phyloP scores from a whole-genome alignment of 2,329 filamentous ascomycete genomes.

The Trichoderma sp. region DNA sequence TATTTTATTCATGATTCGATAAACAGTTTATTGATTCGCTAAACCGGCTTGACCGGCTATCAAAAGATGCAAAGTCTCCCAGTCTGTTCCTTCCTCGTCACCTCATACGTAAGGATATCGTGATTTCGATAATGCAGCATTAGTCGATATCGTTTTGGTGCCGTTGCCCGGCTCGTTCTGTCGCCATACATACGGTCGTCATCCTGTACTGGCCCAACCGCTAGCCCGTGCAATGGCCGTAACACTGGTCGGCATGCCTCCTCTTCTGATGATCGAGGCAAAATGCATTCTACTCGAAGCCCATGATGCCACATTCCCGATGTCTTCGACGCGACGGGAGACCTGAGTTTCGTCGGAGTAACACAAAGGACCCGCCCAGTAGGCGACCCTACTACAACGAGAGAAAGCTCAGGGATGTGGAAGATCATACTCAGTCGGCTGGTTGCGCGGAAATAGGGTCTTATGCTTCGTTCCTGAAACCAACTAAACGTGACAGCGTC shows the following conservation, averaged over 20 bases:
- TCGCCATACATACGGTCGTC: slow-evolving; percentile 26
- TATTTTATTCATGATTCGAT: not conserved
- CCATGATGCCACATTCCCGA: slow-evolving; percentile 36
- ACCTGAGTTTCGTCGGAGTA: slow-evolving; percentile 45
- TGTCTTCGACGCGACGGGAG: slow-evolving; percentile 23
- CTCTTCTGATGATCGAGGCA: slow-evolving; percentile 50
- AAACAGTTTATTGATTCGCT: not conserved
- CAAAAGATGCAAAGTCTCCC: slow-evolving; percentile 38
- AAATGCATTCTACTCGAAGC: slow-evolving; percentile 53
- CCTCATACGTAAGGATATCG: slow-evolving; percentile 66
- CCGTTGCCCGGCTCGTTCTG: slow-evolving; percentile 23
- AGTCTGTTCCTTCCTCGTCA: slow-evolving; percentile 45
- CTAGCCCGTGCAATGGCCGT: slow-evolving; percentile 63
- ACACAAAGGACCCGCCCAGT: slow-evolving; percentile 64
- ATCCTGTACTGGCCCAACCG: slow-evolving; percentile 60
- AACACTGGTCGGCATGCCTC: slow-evolving; percentile 39
- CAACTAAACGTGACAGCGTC: slow-evolving; percentile 30
- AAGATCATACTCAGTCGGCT: slow-evolving; percentile 56
- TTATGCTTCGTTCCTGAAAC: slow-evolving; percentile 24
- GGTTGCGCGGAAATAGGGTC: slow-evolving; percentile 34
- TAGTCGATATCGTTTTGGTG: slow-evolving; percentile 58
- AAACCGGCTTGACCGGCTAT: not conserved
- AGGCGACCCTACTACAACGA: slow-evolving; percentile 66
- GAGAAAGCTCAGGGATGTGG: slow-evolving; percentile 66
- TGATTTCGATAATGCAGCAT: slow-evolving; percentile 72